Conservation (phyloP, 305 asterid species). For the Plantago coronopus region DNA sequence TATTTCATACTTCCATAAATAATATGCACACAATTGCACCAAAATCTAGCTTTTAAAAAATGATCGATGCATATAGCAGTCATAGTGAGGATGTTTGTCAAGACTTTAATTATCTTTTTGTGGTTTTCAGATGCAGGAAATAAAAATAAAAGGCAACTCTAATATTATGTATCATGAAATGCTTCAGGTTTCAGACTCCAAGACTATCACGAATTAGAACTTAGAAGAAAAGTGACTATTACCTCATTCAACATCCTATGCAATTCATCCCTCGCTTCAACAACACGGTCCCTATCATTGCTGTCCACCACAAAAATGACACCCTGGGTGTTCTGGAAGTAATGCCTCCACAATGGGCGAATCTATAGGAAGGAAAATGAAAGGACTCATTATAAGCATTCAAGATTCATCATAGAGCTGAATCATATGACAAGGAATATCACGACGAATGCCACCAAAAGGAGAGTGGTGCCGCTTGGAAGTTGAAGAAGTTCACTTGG, state of each 20-base stretch:
- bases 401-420: not conserved
- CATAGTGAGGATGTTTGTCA: not conserved
- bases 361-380: slow-evolving; percentile 3
- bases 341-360: slow-evolving; percentile 20
- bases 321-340: slow-evolving; percentile 18
- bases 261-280: slow-evolving; percentile 11
- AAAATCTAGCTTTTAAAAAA: too few species aligned
- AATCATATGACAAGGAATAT: not conserved
- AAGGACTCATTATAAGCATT: not conserved
- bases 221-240: not conserved
- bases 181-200: not conserved
- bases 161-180: too few species aligned
- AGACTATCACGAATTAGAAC: not conserved
- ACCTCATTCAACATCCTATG: slow-evolving; percentile 19
- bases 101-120: not conserved
- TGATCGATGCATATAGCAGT: too few species aligned
- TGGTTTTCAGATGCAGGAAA: not conserved
- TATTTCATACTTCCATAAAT: not conserved
- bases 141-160: not conserved
- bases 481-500: not conserved
- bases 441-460: not conserved
- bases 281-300: slow-evolving; percentile 10
- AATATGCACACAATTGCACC: too few species aligned
- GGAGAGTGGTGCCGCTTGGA: not conserved
- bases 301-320: slow-evolving; percentile 18